phyloP scores from a whole-genome alignment of 2,329 filamentous ascomycete genomes.

The Nigrospora osmanthi region DNA sequence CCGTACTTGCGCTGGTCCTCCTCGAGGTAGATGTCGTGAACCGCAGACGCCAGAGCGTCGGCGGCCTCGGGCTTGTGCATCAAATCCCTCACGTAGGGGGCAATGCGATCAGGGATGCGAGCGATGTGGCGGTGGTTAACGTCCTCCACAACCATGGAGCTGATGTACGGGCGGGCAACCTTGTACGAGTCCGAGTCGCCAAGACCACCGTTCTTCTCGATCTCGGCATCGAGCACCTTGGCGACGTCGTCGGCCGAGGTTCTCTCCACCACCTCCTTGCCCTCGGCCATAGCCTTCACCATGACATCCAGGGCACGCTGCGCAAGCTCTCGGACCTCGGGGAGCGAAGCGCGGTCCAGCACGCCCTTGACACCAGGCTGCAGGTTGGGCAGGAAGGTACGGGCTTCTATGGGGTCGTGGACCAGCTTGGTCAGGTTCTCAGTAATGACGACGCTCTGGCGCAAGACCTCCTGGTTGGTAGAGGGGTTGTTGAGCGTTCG shows the following conservation, averaged over 20 bases:
- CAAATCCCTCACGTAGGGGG: conserved; percentile 69
- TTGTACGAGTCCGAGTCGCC: conserved; percentile 59
- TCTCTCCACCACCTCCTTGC: conserved; percentile 58
- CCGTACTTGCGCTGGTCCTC: conserved; percentile 87
- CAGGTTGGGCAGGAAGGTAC: conserved; percentile 90
- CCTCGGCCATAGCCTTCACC: conserved; percentile 81
- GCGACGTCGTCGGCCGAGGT: conserved; percentile 66
- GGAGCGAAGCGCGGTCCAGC: conserved; percentile 78
- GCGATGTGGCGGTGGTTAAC: conserved; percentile 73
- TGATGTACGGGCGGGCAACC: conserved; percentile 64
- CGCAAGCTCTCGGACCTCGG: conserved; percentile 88
- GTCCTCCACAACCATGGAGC: conserved; percentile 79
- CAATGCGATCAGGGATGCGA: conserved; percentile 61
- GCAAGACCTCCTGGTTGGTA: conserved; percentile 87
- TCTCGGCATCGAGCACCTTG: conserved; percentile 65
- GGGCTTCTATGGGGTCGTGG: conserved; percentile 87
- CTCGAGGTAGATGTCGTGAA: conserved; percentile 72
- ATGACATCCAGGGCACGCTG: conserved; percentile 78
- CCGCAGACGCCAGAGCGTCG: conserved; percentile 58
- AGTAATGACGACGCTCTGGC: conserved; percentile 91
- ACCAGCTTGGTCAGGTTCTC: conserved; percentile 98
- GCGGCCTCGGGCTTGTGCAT: conserved; percentile 52
- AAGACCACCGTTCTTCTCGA: conserved; percentile 62
- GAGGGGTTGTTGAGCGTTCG: conserved; percentile 85
- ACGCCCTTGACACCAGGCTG: conserved; percentile 90